phyloP scores from a whole-genome alignment of 208 protist species.

The Endotrypanum monterogeii region DNA sequence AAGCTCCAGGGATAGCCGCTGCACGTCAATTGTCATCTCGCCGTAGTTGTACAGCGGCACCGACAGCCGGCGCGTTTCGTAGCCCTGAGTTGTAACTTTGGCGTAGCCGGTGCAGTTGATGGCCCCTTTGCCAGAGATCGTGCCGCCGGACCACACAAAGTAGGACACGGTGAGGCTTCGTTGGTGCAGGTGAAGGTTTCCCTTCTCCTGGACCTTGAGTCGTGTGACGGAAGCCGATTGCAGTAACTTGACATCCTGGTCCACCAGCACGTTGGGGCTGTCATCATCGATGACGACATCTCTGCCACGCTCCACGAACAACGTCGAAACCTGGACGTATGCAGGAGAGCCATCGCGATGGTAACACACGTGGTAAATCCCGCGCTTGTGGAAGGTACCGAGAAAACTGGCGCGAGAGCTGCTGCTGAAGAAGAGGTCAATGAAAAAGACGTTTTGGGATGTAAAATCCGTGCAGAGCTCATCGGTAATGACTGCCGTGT shows the following conservation, averaged over 20 bases:
- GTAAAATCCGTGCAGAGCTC: slow-evolving; percentile 74
- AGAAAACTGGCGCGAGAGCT: slow-evolving; percentile 67
- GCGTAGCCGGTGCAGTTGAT: slow-evolving; percentile 65
- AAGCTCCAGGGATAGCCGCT: slow-evolving; percentile 56
- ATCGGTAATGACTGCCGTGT: slow-evolving; percentile 74
- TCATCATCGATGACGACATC: slow-evolving; percentile 57
- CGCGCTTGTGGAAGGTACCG: slow-evolving; percentile 58
- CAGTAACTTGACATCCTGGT: slow-evolving; percentile 57
- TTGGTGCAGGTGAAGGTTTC: slow-evolving; percentile 59
- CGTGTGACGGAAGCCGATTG: slow-evolving; percentile 50
- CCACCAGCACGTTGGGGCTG: slow-evolving; percentile 55
- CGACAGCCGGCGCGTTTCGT: slow-evolving; percentile 62
- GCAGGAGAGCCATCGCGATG: slow-evolving; percentile 56
- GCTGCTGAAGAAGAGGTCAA: slow-evolving; percentile 72
- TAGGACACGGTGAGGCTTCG: slow-evolving; percentile 74
- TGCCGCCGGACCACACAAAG: slow-evolving; percentile 79
- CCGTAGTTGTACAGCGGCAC: slow-evolving; percentile 77
- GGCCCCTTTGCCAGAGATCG: slow-evolving; percentile 65
- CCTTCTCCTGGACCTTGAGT: slow-evolving; percentile 68
- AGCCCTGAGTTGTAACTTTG: slow-evolving; percentile 66
- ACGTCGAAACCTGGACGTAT: slow-evolving; percentile 67
- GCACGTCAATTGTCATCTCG: slow-evolving; percentile 81
- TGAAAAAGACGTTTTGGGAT: slow-evolving; percentile 59
- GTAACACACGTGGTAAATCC: slow-evolving; percentile 83
- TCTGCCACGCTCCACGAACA: slow-evolving; percentile 64